Percentiles rank a stretch among this genome's conserved stretches.
phyloP scores from a whole-genome alignment of 2,329 filamentous ascomycete genomes.

The Epichloe typhina region DNA sequence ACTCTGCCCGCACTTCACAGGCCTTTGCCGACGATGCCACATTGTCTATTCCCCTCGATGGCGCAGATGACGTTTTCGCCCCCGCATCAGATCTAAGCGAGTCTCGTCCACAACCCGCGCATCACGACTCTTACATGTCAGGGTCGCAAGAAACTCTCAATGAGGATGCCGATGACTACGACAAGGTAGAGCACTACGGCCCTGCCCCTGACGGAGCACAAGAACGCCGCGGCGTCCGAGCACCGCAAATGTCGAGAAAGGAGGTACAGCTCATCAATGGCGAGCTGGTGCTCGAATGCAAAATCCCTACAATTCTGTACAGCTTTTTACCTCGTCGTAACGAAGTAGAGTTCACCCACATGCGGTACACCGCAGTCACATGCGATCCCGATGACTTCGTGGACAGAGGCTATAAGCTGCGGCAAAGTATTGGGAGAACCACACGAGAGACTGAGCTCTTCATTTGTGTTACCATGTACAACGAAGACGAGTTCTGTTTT shows the following conservation, averaged over 20 bases:
- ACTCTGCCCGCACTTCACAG: slow-evolving; percentile 33
- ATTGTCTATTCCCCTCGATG: slow-evolving; percentile 55
- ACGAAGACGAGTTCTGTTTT: slow-evolving; percentile 93
- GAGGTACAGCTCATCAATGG: slow-evolving; percentile 96
- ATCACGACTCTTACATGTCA: slow-evolving; percentile 41
- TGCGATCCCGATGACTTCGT: slow-evolving; percentile 94
- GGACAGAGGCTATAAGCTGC: slow-evolving; percentile 75
- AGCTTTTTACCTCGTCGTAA: slow-evolving; percentile 89
- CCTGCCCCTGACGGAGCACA: slow-evolving; percentile 80
- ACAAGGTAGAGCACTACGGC: slow-evolving; percentile 70
- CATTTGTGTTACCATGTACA: slow-evolving; percentile 98
- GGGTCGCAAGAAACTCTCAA: slow-evolving; percentile 42
- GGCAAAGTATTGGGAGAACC: slow-evolving; percentile 77
- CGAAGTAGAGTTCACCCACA: slow-evolving; percentile 93
- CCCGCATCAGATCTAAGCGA: slow-evolving; percentile 42
- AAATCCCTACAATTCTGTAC: slow-evolving; percentile 96
- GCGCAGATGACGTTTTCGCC: slow-evolving; percentile 63
- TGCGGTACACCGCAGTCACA: slow-evolving; percentile 97
- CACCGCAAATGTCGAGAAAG: slow-evolving; percentile 80
- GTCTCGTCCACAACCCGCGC: slow-evolving; percentile 36
- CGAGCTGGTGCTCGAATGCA: slow-evolving; percentile 94
- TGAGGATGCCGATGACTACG: slow-evolving; percentile 25
- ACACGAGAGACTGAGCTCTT: slow-evolving; percentile 86
- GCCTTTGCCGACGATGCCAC: slow-evolving; percentile 55
- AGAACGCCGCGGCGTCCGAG: slow-evolving; percentile 71